phyloP scores from a whole-genome alignment of 176 grass and related monocot genomes.

The Canna indica region DNA sequence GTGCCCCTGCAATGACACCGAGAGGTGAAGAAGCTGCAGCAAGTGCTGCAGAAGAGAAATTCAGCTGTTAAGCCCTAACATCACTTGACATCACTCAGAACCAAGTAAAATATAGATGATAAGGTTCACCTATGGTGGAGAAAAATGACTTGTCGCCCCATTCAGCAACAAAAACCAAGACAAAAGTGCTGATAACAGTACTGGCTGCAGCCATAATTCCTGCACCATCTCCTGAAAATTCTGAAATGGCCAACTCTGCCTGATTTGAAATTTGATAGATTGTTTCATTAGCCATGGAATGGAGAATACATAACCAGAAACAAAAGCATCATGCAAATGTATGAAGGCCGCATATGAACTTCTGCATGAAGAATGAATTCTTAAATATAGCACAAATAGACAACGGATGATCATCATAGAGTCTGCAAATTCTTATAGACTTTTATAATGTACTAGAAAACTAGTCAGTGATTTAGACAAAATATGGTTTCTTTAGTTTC shows the following conservation, averaged over 20 bases:
- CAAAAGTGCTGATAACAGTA: conserved; percentile 78
- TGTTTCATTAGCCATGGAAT: neutral
- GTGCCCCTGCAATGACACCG: conserved; percentile 78
- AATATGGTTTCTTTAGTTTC: no score
- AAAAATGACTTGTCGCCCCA: conserved; percentile 99
- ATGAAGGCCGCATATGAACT: neutral
- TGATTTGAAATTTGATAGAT: conserved; percentile 26
- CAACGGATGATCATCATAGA: neutral
- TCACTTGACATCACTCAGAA: neutral
- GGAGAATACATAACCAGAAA: neutral
- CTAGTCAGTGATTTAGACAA: no score
- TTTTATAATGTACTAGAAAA: no score
- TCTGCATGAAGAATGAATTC: neutral
- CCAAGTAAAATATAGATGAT: neutral
- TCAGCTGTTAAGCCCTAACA: neutral
- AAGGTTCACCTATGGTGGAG: conserved; percentile 43
- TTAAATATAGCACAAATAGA: neutral
- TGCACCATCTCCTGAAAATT: conserved; percentile 88
- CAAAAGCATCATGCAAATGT: neutral
- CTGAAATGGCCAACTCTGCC: conserved; percentile 91
- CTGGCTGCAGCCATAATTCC: conserved; percentile 74
- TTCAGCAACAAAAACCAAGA: conserved; percentile 96
- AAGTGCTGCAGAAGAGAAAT: conserved; percentile 53
- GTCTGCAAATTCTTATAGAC: no score
- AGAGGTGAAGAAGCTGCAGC: conserved; percentile 94